Evolutionary conservation across 352 stramenopile genomes (phyloP).

Genomic region (Pythium oligandrum): DNA sequence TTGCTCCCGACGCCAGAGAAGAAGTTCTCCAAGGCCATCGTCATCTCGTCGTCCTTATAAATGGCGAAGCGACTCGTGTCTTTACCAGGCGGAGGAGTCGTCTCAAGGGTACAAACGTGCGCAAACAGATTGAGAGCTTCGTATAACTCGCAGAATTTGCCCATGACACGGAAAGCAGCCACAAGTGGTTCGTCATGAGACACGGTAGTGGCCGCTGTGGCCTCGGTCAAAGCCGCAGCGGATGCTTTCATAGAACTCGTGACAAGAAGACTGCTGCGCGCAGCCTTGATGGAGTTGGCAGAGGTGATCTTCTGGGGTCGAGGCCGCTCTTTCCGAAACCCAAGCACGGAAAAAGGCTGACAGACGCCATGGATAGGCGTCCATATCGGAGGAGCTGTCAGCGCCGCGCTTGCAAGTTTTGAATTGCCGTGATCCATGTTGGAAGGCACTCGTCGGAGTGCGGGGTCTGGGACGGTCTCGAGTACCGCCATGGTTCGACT

Average conservation of each 20-base stretch:
- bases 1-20: conserved; percentile 11
- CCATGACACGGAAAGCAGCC: conserved; percentile 63
- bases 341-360: conserved; percentile 65
- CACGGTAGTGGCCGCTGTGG: too few species aligned
- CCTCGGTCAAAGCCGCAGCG: too few species aligned
- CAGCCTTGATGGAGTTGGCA: too few species aligned
- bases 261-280: too few species aligned
- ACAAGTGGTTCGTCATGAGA: neutral
- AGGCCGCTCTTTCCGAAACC: conserved; percentile 42
- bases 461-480: conserved; percentile 1
- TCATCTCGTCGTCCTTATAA: conserved; percentile 84
- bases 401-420: conserved; percentile 8
- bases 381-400: conserved; percentile 40
- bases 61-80: conserved; percentile 61
- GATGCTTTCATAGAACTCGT: too few species aligned
- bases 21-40: conserved; percentile 70
- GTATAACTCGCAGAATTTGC: conserved; percentile 63
- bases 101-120: conserved; percentile 57
- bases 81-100: conserved; percentile 12
- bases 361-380: conserved; percentile 69
- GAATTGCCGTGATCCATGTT: conserved; percentile 1
- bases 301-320: too few species aligned
- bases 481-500: conserved; percentile 20
- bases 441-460: neutral
- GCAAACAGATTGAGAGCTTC: conserved; percentile 65